Evolutionary conservation across 2,329 filamentous ascomycete genomes (phyloP), one percentile per base, ranked within the genome.

Genomic region (Blastomyces percursus): DNA sequence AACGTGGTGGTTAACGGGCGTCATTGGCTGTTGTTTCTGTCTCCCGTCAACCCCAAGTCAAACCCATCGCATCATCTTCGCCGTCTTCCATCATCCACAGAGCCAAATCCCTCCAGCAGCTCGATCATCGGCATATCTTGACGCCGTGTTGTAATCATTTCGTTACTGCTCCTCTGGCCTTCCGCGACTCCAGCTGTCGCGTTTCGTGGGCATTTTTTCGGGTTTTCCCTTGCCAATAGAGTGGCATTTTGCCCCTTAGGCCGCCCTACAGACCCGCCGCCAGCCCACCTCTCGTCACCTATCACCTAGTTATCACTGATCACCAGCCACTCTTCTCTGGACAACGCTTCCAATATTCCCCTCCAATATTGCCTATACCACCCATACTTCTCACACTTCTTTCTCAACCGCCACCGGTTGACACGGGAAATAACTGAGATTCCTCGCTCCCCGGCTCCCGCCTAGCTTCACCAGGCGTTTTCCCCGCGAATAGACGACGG

Each of bases 401-500:
- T 44, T 60, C 58, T 24, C 6, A 44, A 44, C 19, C 54, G 54
- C 51, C 61, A 55, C 50, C 24, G 59, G 59, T n/a, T 44, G 50
- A 42, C 12, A 30, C 14, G 44, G 24, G 2, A 30, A 5, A 30
- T 24, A 52, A 14, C 50, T 16, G 50, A 52, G 50, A 32, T 52
- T 52, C 11, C 27, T 52, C 16, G 59, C 58, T 51, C 32, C 24
- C 35, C 52, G 51, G 21, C 60, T 59, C 27, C 44, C 59, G 57
- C 63, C 60, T 48, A 30, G 44, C 48, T 50, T 56, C 63, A 54
- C 44, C 27, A 46, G 24, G 27, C 69, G 65, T 66, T 61, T 62
- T 63, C 55, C 57, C 54, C 63, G 62, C 55, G 27, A 30, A 60
- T 59, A 60, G 58, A 83, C 70, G 69, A 86, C 86, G 84, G 86